Evolutionary conservation across 495 filamentous ascomycete genomes (phyloP).

Genomic region (Pyrenula massariospora): DNA sequence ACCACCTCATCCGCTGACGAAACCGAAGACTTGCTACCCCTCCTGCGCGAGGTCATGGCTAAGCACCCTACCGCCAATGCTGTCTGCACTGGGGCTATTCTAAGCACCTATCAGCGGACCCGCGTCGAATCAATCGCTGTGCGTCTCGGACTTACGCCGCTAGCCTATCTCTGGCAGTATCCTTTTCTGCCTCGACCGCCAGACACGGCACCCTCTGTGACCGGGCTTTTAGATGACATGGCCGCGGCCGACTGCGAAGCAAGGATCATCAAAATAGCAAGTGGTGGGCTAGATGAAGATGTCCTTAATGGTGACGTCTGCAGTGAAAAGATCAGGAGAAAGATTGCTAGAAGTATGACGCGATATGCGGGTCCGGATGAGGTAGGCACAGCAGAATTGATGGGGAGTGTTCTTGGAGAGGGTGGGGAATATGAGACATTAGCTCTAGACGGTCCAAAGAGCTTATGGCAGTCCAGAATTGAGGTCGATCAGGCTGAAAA

Average conservation of each 20-base stretch:
- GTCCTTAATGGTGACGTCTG: constrained; percentile 78
- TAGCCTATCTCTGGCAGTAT: constrained; percentile 88
- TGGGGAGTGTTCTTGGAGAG: constrained; percentile 71
- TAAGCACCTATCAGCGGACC: constrained; percentile 91
- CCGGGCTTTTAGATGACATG: constrained; percentile 70
- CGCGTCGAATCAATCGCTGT: constrained; percentile 78
- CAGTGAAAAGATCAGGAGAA: constrained; percentile 32
- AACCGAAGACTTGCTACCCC: constrained; percentile 71
- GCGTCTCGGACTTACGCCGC: constrained; percentile 62
- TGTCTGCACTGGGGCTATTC: constrained; percentile 79
- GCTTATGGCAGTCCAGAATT: constrained; percentile 61
- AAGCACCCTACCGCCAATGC: constrained; percentile 71
- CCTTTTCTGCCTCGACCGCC: constrained; percentile 48
- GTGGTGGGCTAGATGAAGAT: constrained; percentile 70
- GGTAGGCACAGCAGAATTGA: constrained; percentile 18
- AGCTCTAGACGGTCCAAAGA: constrained; percentile 64
- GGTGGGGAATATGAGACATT: constrained; percentile 96
- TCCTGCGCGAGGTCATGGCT: constrained; percentile 49
- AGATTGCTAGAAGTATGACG: constrained; percentile 49
- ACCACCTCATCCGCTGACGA: constrained; percentile 45
- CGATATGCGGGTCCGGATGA: constrained; percentile 51
- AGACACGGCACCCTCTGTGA: constrained; percentile 4
- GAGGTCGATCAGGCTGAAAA: constrained; percentile 42
- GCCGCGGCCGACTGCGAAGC: constrained; percentile 62
- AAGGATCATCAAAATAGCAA: constrained; percentile 87